Evolutionary conservation across 768 basidiomycete genomes (phyloP), one percentile per base, ranked within the genome.

Genomic region (Asterophora lycoperdoides): DNA sequence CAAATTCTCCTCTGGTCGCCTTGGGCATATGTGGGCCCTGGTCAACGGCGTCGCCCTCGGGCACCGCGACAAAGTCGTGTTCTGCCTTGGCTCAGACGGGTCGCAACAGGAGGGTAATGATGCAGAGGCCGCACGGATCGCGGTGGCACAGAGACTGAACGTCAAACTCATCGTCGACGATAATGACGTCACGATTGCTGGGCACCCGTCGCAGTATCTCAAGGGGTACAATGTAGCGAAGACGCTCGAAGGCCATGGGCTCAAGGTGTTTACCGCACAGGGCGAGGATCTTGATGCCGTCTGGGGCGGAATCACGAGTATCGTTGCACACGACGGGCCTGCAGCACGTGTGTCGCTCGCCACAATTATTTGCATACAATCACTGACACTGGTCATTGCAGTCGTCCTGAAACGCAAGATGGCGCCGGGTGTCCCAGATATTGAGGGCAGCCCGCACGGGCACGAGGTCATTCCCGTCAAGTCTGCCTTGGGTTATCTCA

Each of bases 41-140:
- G 86, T 93, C 45, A 93, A 93, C 62, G 90, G 91, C 58, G 75
- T 93, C 41, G 83, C 91, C 6, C 65, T 93, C 42, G 89, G 89
- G 29, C 80, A 93, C 68, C 75, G 76, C 28, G 80, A 81, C 58
- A 88, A 89, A 69, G 79, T 78, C 40, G 72, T 91, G 9, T 92
- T 92, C 68, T 83, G 84, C 62, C 76, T 93, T 17, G 91, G 91
- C 3, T 93, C 91, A 0, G 91, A 93, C 61, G 91, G 91, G 8
- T 91, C 89, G 4, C 89, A 93, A 62, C 91, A 93, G 64, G 91
- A 93, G 63, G 91, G 91, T 13, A 86, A 93, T 62, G 89, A 93
- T 57, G 90, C 91, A 1, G 91, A 93, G 62, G 91, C 91, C 13
- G 91, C 91, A 11, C 77, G 90, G 14, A 75, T 93, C 28, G 90